Conservation (phyloP, 2,329 filamentous ascomycete genomes). For the Colletotrichum magnum region DNA sequence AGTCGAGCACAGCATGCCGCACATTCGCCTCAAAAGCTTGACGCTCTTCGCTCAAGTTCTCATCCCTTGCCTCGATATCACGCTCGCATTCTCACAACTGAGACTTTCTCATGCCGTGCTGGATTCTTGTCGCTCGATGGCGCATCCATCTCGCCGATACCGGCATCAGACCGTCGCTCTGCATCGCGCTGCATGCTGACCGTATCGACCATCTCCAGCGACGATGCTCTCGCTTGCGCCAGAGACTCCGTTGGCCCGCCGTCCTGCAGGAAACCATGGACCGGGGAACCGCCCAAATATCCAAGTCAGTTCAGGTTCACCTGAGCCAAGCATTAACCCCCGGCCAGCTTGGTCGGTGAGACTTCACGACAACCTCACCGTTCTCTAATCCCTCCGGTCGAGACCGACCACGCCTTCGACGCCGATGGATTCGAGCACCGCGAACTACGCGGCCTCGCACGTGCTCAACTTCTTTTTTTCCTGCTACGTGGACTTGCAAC, state of each 20-base stretch:
- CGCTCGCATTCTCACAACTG: not conserved
- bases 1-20: conserved; percentile 4
- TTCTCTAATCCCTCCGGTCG: not conserved
- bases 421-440: conserved; percentile 7
- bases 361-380: conserved; percentile 25
- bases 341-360: conserved; percentile 11
- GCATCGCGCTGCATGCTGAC: not conserved
- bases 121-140: not conserved
- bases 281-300: conserved; percentile 21
- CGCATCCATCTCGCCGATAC: conserved; percentile 27
- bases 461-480: conserved; percentile 33
- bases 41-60: not conserved
- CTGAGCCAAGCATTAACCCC: conserved; percentile 18
- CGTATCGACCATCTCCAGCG: not conserved
- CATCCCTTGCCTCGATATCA: conserved; percentile 19
- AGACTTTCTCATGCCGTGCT: conserved; percentile 10
- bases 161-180: conserved; percentile 11
- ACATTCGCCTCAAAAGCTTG: conserved; percentile 15
- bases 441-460: conserved; percentile 17
- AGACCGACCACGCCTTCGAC: conserved; percentile 9
- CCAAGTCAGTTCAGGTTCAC: conserved; percentile 11
- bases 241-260: conserved; percentile 14
- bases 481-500: conserved; percentile 27
- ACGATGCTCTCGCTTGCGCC: conserved; percentile 3
- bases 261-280: conserved; percentile 30